Evolutionary conservation across 1,139 yeast genomes (phyloP).

Genomic region (Yamadazyma sp.): DNA sequence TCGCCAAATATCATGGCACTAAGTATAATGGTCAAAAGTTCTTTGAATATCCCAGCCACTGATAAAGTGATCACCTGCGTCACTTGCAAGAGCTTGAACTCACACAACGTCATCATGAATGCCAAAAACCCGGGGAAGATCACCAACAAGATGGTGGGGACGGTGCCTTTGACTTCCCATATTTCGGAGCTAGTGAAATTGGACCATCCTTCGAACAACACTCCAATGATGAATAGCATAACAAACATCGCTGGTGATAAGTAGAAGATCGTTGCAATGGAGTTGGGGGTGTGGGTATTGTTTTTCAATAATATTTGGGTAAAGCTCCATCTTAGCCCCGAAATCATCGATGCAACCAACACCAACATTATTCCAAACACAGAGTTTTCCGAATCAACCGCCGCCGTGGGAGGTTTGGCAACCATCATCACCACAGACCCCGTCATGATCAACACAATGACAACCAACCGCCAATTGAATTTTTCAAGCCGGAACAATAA

Average conservation of each 20-base stretch:
- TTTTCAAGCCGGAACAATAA: slow-evolving; percentile 74
- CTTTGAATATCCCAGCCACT: slow-evolving; percentile 91
- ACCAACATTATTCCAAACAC: slow-evolving; percentile 71
- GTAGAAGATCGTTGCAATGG: slow-evolving; percentile 79
- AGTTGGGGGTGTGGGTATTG: slow-evolving; percentile 62
- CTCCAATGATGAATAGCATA: slow-evolving; percentile 59
- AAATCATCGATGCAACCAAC: slow-evolving; percentile 71
- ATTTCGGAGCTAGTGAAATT: slow-evolving; percentile 53
- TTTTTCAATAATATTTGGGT: slow-evolving; percentile 77
- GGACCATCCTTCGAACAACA: slow-evolving; percentile 63
- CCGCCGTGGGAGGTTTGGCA: slow-evolving; percentile 32
- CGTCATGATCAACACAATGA: slow-evolving; percentile 76
- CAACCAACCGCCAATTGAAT: slow-evolving; percentile 62
- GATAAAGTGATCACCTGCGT: slow-evolving; percentile 86
- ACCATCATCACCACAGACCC: slow-evolving; percentile 88
- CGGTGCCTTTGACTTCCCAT: slow-evolving; percentile 61
- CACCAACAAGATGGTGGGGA: slow-evolving; percentile 57
- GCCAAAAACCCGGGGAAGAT: slow-evolving; percentile 84
- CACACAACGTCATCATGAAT: slow-evolving; percentile 87
- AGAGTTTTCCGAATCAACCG: slow-evolving; percentile 15
- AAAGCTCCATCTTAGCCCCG: slow-evolving; percentile 93
- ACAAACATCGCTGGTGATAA: slow-evolving; percentile 82
- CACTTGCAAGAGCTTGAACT: slow-evolving; percentile 76
- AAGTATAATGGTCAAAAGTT: slow-evolving; percentile 73
- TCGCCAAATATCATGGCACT: slow-evolving; percentile 79